Evolutionary conservation across 495 filamentous ascomycete genomes (phyloP).

Genomic region (Xylaria scruposa): DNA sequence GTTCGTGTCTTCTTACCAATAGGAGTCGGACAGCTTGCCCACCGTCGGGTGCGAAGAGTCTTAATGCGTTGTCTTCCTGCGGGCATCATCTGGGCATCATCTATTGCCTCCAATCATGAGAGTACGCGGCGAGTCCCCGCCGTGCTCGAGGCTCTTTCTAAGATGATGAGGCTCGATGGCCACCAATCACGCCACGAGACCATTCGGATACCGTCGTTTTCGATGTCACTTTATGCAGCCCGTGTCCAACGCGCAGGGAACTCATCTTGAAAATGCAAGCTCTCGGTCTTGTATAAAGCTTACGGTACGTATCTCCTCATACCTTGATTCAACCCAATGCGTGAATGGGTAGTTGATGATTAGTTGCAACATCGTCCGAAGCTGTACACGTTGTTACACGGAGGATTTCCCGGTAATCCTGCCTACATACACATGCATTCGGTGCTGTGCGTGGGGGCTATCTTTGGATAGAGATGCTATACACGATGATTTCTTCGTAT

Average conservation of each 20-base stretch:
- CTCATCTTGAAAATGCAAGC: neutral
- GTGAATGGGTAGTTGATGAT: neutral
- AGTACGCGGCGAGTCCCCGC: too few relatives aligned
- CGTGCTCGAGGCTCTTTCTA: slow-evolving; percentile 7
- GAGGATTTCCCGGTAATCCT: neutral
- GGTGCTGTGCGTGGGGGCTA: neutral
- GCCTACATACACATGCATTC: neutral
- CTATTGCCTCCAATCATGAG: too few relatives aligned
- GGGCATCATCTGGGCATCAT: too few relatives aligned
- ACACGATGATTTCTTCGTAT: neutral
- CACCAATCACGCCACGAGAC: neutral
- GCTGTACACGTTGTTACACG: neutral
- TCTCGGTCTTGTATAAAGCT: neutral
- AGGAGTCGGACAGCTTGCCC: neutral
- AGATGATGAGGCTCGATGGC: neutral
- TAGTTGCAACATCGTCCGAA: neutral
- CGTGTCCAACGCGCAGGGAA: neutral
- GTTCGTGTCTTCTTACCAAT: slow-evolving; percentile 1
- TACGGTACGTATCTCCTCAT: neutral
- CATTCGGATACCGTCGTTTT: neutral
- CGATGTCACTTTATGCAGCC: neutral
- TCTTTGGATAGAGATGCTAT: neutral
- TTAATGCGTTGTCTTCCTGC: neutral
- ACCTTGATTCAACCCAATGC: too few relatives aligned
- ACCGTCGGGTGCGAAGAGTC: neutral